Evolutionary conservation across 2,329 filamentous ascomycete species (phyloP).

Genomic region (Xylaria sp.): DNA sequence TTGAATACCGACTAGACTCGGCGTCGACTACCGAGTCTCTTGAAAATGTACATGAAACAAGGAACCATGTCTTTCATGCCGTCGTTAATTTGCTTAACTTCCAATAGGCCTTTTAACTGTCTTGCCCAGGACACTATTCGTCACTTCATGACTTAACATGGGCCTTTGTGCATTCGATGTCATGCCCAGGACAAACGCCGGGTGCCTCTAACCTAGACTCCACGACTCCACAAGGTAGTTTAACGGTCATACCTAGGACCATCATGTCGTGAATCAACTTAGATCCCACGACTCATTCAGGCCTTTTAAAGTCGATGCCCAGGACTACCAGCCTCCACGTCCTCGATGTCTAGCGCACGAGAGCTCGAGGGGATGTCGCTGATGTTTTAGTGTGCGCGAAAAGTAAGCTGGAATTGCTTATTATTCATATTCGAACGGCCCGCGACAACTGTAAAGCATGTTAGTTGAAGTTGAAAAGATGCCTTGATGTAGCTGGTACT

Average conservation of each 20-base stretch:
- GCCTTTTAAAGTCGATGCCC: slow-evolving; percentile 56
- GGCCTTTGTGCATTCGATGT: slow-evolving; percentile 33
- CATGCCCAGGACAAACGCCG: slow-evolving; percentile 39
- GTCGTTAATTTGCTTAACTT: slow-evolving; percentile 28
- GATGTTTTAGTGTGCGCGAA: not conserved
- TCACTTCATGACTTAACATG: slow-evolving; percentile 24
- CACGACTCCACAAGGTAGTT: slow-evolving; percentile 37
- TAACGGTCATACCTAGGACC: slow-evolving; percentile 40
- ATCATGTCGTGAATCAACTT: slow-evolving; percentile 21
- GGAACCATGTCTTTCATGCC: slow-evolving; percentile 30
- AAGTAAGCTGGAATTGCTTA: not conserved
- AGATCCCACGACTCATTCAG: slow-evolving; percentile 32
- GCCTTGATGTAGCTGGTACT: not conserved
- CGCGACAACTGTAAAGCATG: not conserved
- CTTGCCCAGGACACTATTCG: slow-evolving; percentile 44
- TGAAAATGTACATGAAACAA: slow-evolving; percentile 35
- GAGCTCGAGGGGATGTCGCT: not conserved
- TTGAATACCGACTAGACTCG: slow-evolving; percentile 36
- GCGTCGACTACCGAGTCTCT: slow-evolving; percentile 30
- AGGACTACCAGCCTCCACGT: slow-evolving; percentile 47
- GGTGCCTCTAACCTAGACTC: slow-evolving; percentile 37
- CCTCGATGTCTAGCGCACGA: not conserved
- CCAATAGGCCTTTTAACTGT: slow-evolving; percentile 42
- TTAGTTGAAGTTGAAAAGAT: not conserved
- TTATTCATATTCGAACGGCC: not conserved